These are phyloP conservation scores for Mrakia frigida DNA, from an alignment of 768 basidiomycete genomes.

Conservation along the genomic window DNA sequence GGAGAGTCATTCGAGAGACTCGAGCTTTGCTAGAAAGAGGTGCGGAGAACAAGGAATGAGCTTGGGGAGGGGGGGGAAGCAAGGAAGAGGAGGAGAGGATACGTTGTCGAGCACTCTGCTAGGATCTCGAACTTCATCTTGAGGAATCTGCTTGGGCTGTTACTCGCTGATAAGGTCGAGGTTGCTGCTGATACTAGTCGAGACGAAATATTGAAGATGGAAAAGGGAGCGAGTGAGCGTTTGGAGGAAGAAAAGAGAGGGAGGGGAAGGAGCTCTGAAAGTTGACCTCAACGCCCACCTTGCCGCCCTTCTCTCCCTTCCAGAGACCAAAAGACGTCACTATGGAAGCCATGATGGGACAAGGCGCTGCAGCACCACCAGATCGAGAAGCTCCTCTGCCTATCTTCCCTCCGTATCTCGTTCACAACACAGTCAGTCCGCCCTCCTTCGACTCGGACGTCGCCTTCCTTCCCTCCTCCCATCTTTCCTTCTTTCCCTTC, in stretches of 20 bases:
- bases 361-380: not conserved
- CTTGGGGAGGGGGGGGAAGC: not conserved
- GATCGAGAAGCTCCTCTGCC: constrained; percentile 6
- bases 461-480: not conserved
- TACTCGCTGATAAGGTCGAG: not conserved
- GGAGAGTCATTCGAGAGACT: constrained; percentile 75
- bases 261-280: not conserved
- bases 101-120: constrained; percentile 71
- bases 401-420: constrained; percentile 20
- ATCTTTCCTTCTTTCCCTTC: not conserved
- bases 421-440: constrained; percentile 15
- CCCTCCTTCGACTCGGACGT: not conserved
- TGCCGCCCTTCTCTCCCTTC: not conserved
- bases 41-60: not conserved
- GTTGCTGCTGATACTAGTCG: not conserved
- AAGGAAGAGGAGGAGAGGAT: not conserved
- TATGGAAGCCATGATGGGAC: constrained; percentile 19
- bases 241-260: not conserved
- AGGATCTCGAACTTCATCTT: constrained; percentile 72
- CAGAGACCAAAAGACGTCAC: not conserved
- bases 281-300: not conserved
- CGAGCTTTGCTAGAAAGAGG: constrained; percentile 53
- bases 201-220: not conserved
- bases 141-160: constrained; percentile 17
- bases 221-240: not conserved